Percentiles rank a stretch among this genome's conserved stretches.
Conservation (phyloP, 352 stramenopile genomes). For the Globisporangium acanthophoron region DNA sequence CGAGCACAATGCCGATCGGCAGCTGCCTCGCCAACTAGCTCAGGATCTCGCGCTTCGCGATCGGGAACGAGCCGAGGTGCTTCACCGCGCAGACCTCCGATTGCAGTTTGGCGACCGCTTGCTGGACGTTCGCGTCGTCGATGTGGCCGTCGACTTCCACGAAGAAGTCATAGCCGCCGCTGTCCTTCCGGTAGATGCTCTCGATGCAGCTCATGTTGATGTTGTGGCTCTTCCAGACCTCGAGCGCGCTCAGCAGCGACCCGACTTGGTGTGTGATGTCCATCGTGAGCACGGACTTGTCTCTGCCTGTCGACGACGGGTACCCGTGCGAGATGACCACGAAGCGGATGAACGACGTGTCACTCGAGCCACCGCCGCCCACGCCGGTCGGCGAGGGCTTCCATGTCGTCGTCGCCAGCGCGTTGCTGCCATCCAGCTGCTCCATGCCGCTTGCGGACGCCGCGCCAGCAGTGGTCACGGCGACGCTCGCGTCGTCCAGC, state of each 20-base stretch:
- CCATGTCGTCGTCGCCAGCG: slow-evolving; percentile 38
- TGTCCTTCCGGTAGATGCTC: slow-evolving; percentile 75
- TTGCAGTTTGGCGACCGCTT: slow-evolving; percentile 50
- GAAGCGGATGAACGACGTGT: slow-evolving; percentile 64
- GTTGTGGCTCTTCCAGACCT: slow-evolving; percentile 75
- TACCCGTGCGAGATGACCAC: slow-evolving; percentile 65
- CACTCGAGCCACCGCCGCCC: slow-evolving; percentile 1
- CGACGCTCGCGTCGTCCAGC: slow-evolving; percentile 32
- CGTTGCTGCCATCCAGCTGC: slow-evolving; percentile 47
- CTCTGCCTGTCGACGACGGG: slow-evolving; percentile 55
- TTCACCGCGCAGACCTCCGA: slow-evolving; percentile 54
- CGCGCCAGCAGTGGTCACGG: slow-evolving; percentile 49
- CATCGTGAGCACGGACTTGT: slow-evolving; percentile 85
- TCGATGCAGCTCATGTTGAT: slow-evolving; percentile 85
- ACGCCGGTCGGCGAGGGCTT: slow-evolving; percentile 15
- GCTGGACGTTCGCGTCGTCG: slow-evolving; percentile 56
- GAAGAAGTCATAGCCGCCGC: slow-evolving; percentile 82
- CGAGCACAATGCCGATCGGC: too few species aligned
- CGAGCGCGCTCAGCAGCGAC: slow-evolving; percentile 66
- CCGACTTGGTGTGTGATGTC: slow-evolving; percentile 86
- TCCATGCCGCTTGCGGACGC: slow-evolving; percentile 33
- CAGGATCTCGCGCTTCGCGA: slow-evolving; percentile 40
- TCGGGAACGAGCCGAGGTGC: slow-evolving; percentile 77
- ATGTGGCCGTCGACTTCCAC: slow-evolving; percentile 77
- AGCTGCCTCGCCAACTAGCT: slow-evolving; percentile 19